A percentile compares a stretch with the other conserved stretches of the same genome.
These are phyloP conservation scores for Carex myosuroides DNA, from an alignment of 176 grass and related monocot species.

Conservation along the genomic window DNA sequence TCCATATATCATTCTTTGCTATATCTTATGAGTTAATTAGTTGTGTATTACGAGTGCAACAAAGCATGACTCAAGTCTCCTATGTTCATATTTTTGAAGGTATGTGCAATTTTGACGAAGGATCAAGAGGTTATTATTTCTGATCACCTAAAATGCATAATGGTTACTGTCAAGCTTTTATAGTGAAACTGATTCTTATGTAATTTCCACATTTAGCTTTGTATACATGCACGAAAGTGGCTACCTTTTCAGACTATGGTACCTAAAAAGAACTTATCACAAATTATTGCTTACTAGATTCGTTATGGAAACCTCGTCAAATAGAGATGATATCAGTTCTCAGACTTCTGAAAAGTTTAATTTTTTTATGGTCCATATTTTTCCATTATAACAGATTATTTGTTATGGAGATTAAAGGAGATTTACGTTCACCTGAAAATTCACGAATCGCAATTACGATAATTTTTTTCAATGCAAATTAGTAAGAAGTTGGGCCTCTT, in stretches of 20 bases:
- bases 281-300: background rate
- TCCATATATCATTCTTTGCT: conserved; percentile 17
- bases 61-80: background rate
- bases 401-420: background rate
- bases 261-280: background rate
- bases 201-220: background rate
- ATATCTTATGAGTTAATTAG: background rate
- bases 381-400: background rate
- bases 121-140: background rate
- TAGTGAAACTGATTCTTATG: background rate
- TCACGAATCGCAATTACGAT: background rate
- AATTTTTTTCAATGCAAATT: background rate
- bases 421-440: background rate
- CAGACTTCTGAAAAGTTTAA: background rate
- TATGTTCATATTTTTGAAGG: background rate
- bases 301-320: background rate
- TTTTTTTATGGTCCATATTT: background rate
- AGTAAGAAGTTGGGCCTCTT: background rate
- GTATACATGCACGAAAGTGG: background rate
- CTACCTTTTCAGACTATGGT: background rate
- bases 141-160: background rate
- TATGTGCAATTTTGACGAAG: background rate
- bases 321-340: background rate
- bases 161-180: background rate
- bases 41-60: background rate